A percentile compares a stretch with the other conserved stretches of the same genome.
phyloP scores from a whole-genome alignment of 2,329 filamentous ascomycete species.

The Fusarium begoniae region DNA sequence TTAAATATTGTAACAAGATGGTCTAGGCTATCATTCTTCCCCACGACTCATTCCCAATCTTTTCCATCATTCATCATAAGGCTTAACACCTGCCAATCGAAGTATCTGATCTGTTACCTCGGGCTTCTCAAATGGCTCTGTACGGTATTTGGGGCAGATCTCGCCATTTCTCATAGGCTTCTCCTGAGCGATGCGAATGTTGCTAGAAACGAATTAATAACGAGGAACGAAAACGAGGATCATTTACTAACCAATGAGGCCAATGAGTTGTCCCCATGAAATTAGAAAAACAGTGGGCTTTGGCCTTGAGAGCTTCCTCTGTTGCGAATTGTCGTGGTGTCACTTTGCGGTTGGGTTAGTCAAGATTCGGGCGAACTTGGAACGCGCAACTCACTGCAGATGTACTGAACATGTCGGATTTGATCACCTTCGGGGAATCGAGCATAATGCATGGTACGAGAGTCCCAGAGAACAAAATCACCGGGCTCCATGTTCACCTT shows the following conservation, averaged over 20 bases:
- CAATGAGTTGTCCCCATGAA: neutral
- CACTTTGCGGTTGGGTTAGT: neutral
- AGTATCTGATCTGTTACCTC: slow-evolving; percentile 27
- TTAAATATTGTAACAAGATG: neutral
- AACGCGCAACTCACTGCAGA: neutral
- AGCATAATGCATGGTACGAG: slow-evolving; percentile 54
- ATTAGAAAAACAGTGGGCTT: neutral
- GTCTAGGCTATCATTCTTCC: neutral
- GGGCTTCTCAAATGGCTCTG: slow-evolving; percentile 37
- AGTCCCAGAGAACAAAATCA: slow-evolving; percentile 54
- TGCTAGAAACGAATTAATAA: neutral
- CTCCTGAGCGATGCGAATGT: slow-evolving; percentile 31
- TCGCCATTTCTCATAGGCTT: slow-evolving; percentile 36
- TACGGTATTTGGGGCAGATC: slow-evolving; percentile 34
- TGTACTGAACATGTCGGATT: slow-evolving; percentile 42
- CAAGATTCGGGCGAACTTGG: neutral
- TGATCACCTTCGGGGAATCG: slow-evolving; percentile 50
- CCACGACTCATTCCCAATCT: neutral
- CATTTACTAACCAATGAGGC: slow-evolving; percentile 7
- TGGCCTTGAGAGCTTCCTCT: slow-evolving; percentile 4
- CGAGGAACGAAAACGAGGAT: accelerated
- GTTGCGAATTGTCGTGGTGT: slow-evolving; percentile 17
- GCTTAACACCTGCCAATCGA: slow-evolving; percentile 31
- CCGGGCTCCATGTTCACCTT: slow-evolving; percentile 55
- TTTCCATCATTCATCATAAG: slow-evolving; percentile 12